These are phyloP conservation scores for Steccherinum ochraceum DNA, from an alignment of 768 basidiomycete genomes.

Conservation along the genomic window DNA sequence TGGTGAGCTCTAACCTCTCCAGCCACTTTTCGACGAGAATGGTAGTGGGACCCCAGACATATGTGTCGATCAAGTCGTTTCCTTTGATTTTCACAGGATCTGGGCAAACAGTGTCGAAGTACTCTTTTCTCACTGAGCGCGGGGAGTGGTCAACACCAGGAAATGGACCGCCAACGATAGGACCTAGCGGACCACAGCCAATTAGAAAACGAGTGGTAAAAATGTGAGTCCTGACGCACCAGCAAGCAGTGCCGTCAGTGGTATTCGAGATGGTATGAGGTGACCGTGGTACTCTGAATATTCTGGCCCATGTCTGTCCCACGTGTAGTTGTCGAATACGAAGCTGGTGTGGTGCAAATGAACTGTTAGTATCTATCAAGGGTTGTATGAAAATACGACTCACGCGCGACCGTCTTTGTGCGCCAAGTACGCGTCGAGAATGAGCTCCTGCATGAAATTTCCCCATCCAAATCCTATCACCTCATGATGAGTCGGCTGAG, in stretches of 20 bases:
- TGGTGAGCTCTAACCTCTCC: conserved; percentile 33
- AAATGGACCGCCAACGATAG: conserved; percentile 37
- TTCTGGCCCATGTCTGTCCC: conserved; percentile 36
- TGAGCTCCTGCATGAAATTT: conserved; percentile 53
- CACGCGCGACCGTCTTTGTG: conserved; percentile 36
- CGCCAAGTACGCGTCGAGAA: conserved; percentile 46
- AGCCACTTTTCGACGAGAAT: conserved; percentile 39
- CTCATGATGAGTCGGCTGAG: background rate
- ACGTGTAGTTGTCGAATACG: conserved; percentile 57
- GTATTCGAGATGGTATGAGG: conserved; percentile 45
- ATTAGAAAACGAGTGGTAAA: background rate
- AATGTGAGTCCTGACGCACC: conserved; percentile 29
- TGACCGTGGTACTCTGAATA: conserved; percentile 45
- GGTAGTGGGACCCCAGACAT: conserved; percentile 25
- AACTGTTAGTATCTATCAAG: background rate
- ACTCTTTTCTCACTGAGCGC: conserved; percentile 38
- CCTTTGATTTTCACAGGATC: conserved; percentile 25
- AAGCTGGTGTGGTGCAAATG: conserved; percentile 20
- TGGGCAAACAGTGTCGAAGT: conserved; percentile 45
- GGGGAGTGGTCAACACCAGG: conserved; percentile 27
- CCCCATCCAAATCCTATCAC: conserved; percentile 58
- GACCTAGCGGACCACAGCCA: conserved; percentile 24
- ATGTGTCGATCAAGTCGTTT: conserved; percentile 16
- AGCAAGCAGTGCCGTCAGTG: conserved; percentile 45
- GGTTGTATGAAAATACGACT: background rate